A percentile compares a stretch with the other conserved stretches of the same genome.
Conservation (phyloP, 345 rosid species). For the Pelargonium nanum region DNA sequence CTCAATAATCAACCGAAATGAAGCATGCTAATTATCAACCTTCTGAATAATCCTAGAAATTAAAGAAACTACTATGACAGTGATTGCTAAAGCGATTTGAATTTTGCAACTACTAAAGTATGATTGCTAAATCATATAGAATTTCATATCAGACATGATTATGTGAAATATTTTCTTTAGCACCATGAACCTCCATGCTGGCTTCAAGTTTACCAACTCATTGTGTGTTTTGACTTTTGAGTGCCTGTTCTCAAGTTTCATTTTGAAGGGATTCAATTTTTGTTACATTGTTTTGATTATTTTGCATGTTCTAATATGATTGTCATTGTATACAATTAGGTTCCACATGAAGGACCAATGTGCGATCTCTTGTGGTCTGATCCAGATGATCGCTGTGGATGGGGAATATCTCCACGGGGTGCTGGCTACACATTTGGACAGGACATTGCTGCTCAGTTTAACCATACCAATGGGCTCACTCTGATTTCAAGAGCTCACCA, state of each 20-base stretch:
- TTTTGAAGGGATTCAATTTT: background rate
- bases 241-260: too few relatives aligned
- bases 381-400: conserved; percentile 92
- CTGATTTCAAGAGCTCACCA: conserved; percentile 92
- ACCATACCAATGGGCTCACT: conserved; percentile 74
- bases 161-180: background rate
- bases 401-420: conserved; percentile 97
- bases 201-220: background rate
- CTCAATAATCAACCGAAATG: background rate
- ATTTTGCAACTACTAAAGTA: too few relatives aligned
- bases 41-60: too few relatives aligned
- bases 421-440: conserved; percentile 94
- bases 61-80: too few relatives aligned
- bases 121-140: too few relatives aligned
- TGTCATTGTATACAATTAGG: conserved; percentile 27
- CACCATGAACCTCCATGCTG: background rate
- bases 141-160: background rate
- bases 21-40: background rate
- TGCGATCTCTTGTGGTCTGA: conserved; percentile 97
- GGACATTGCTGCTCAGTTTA: conserved; percentile 78
- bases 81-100: too few relatives aligned
- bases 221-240: too few relatives aligned
- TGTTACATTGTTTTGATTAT: background rate
- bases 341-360: conserved; percentile 98
- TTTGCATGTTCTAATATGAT: background rate